A percentile compares a stretch with the other conserved stretches of the same genome.
These are phyloP conservation scores for Mortierella sp. DNA, from an alignment of 371 early-diverging fungal species.

Conservation along the genomic window DNA sequence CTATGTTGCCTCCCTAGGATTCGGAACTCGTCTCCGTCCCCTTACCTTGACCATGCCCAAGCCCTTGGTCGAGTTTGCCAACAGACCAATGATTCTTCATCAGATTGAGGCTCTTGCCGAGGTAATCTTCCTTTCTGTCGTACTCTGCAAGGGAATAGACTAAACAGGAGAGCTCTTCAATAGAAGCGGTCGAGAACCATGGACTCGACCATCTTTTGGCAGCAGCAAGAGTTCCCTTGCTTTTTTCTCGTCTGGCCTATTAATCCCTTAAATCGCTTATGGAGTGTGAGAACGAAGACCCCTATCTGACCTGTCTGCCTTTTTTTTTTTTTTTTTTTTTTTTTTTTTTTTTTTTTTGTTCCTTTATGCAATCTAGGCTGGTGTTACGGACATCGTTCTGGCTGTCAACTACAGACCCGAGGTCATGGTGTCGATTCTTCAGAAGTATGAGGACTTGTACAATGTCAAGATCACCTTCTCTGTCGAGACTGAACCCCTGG, in stretches of 20 bases:
- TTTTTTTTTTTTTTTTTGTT: too few species aligned
- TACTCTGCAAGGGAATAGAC: neutral
- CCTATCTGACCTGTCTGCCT: neutral
- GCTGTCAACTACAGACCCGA: slow-evolving; percentile 99
- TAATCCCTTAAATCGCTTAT: neutral
- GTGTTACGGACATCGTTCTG: slow-evolving; percentile 97
- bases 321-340: neutral
- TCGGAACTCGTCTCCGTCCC: slow-evolving; percentile 98
- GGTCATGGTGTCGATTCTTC: slow-evolving; percentile 88
- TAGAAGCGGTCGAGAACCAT: too few species aligned
- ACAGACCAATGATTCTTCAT: slow-evolving; percentile 99
- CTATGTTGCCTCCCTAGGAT: slow-evolving; percentile 66
- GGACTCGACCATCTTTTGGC: neutral
- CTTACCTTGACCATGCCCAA: slow-evolving; percentile 98
- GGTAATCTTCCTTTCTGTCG: slow-evolving; percentile 59
- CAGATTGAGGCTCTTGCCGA: slow-evolving; percentile 98
- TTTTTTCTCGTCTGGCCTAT: neutral
- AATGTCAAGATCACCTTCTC: slow-evolving; percentile 96
- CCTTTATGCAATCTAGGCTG: slow-evolving; percentile 70
- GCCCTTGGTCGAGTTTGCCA: slow-evolving; percentile 99
- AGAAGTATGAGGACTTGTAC: slow-evolving; percentile 88
- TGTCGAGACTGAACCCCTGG: slow-evolving; percentile 96
- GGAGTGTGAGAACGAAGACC: neutral
- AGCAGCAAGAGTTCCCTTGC: neutral
- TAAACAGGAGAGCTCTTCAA: neutral